Evolutionary conservation across 805 yeast species (phyloP), one percentile per base, ranked within the genome.

Genomic region (Suhomyces vadensis): DNA sequence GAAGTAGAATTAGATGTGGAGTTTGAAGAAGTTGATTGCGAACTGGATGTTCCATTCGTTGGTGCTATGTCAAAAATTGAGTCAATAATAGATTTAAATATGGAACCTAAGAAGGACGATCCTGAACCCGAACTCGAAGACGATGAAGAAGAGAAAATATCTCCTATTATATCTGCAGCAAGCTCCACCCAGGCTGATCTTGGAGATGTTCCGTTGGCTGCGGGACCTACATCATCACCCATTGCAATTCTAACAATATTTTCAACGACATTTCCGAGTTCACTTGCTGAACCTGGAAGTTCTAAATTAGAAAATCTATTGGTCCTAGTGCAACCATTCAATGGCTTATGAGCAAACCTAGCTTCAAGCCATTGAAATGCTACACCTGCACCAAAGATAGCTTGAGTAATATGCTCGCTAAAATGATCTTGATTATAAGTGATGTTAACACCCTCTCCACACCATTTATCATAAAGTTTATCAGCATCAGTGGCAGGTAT

Each of bases 391-490:
- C 50, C 50, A 7, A 24, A n/a, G 8, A 47, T 14, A 26, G 42
- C 45, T 35, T 59, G 68, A 9, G 57, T 42, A 20, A 56, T 41
- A 38, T 65, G 70, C 1, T 63, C 67, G 19, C 60, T 51, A 9
- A 48, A 39, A 19, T 53, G 35, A 21, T 60, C 55, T 17, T 39
- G 42, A 22, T 23, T 19, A 22, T 39, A 39, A 6, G 20, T 14
- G 14, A 39, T 22, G 2, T 16, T 31, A 10, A 31, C 42, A 22
- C 42, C 42, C 3, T 6, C 14, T 11, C 13, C 21, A 46, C 71
- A 65, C 60, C 62, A 67, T 35, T 52, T 53, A 6, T 56, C 54
- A 38, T 57, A 66, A 2, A 53, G 51, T 22, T 47, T 39, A n/a
- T 45, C 41, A n/a, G 37, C 37, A 11, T 41, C 49, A 16, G 20